Conservation (phyloP, 495 filamentous ascomycete species). For the Hypoxylon subgilvum region DNA sequence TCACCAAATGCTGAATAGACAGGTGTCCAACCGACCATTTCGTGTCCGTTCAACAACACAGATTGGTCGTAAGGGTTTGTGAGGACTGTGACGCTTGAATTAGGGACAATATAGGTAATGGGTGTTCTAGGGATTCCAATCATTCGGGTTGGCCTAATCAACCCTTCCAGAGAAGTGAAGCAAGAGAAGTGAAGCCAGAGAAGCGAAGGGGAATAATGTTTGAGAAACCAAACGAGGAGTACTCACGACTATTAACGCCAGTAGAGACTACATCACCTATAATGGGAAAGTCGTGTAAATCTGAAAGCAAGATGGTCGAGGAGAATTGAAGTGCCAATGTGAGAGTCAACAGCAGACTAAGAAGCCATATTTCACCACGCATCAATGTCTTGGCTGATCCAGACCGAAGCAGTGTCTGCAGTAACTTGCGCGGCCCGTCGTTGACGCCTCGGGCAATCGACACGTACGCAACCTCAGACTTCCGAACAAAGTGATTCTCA, state of each 20-base stretch:
- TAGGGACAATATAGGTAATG: too few species aligned
- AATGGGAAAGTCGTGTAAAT: slow-evolving; percentile 7
- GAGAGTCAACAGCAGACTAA: neutral
- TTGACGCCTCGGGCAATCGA: slow-evolving; percentile 18
- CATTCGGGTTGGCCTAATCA: too few species aligned
- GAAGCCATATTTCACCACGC: neutral
- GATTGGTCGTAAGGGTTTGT: too few species aligned
- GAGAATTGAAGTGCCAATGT: slow-evolving; percentile 11
- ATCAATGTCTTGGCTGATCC: neutral
- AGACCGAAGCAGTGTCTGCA: neutral
- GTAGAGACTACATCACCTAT: neutral
- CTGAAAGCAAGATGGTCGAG: slow-evolving; percentile 18
- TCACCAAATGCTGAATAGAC: neutral
- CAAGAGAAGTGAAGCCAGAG: too few species aligned
- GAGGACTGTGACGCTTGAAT: too few species aligned
- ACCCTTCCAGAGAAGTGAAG: too few species aligned
- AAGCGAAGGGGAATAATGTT: too few species aligned
- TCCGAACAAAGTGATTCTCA: slow-evolving; percentile 14
- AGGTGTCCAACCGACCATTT: neutral
- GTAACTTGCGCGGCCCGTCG: slow-evolving; percentile 16
- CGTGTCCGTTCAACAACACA: too few species aligned
- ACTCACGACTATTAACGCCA: neutral
- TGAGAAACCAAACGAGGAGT: neutral
- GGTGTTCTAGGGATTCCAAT: too few species aligned
- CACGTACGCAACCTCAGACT: slow-evolving; percentile 13